phyloP scores from a whole-genome alignment of 129 eudicot species.

The Escallonia herrerae region DNA sequence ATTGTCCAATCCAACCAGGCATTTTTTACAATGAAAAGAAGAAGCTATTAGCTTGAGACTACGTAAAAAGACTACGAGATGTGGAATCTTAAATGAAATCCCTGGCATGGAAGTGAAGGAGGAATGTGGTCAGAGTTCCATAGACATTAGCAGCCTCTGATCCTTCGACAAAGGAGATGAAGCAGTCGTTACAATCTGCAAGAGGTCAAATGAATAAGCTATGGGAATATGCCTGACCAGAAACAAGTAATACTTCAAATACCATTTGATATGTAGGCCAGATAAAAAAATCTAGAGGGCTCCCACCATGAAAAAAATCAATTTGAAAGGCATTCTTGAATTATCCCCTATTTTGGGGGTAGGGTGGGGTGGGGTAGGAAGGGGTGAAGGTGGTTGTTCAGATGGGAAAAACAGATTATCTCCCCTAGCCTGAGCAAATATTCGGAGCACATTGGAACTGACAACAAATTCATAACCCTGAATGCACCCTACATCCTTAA shows the following conservation, averaged over 20 bases:
- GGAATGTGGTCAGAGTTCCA: conserved; percentile 25
- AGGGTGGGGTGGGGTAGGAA: background rate
- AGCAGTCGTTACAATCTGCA: conserved; percentile 46
- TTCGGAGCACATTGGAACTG: too few relatives aligned
- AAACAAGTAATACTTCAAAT: background rate
- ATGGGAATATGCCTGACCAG: background rate
- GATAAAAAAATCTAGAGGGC: background rate
- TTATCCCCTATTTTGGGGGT: background rate
- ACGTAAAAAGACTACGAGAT: too few relatives aligned
- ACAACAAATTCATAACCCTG: too few relatives aligned
- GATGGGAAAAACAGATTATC: too few relatives aligned
- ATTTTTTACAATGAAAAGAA: too few relatives aligned
- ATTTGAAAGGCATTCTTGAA: background rate
- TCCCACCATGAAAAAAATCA: conserved; percentile 2
- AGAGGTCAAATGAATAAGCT: background rate
- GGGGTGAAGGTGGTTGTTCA: background rate
- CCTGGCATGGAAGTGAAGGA: too few relatives aligned
- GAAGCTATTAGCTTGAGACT: too few relatives aligned
- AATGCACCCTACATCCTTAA: too few relatives aligned
- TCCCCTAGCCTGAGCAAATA: too few relatives aligned
- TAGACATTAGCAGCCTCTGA: conserved; percentile 49
- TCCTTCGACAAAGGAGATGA: conserved; percentile 29
- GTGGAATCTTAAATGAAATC: too few relatives aligned
- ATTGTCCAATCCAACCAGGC: too few relatives aligned
- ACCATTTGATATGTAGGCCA: background rate